Base-by-base conservation (phyloP, 805 yeast species). In the Starmerella vitae region DNA sequence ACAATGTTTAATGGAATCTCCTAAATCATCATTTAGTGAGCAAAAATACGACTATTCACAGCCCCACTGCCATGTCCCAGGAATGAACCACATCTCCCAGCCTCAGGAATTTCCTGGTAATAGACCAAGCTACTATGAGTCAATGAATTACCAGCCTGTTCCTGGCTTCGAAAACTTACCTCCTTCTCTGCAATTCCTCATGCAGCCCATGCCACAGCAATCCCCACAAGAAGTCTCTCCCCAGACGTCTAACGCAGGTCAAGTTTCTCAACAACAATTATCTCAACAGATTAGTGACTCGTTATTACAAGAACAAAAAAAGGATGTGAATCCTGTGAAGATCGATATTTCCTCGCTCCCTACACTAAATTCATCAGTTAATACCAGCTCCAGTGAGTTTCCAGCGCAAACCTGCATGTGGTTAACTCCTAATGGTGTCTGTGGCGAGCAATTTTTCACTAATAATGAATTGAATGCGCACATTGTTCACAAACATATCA, bases 381-480 rank as follows among this genome's bases (percentile, higher is more conserved):
- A 7, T 10, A 14, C 17, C 8, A 17, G 14, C 7, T 6, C 7
- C 7, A 12, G 10, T 7, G 7, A 7, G 14, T 27, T 12, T 13
- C 14, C 14, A 9, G 5, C 8, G 15, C 38, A 44, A 31, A 28
- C 37, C n/a, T 46, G 49, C 33, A 33, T 35, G 45, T 46, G 49
- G 49, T 21, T 32, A 27, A 14, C 20, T n/a, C 12, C 4, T 26
- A 30, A 39, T 21, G 60, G 61, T n/a, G 41, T 60, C 3, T 91
- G 97, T 55, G 62, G 61, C 29, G 44, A 50, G 33, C 44, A 45
- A 2, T 85, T 82, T 51, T 41, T 52, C 3, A 56, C 68, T 5
- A 70, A 79, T 3, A 71, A 72, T 12, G 78, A 69, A 5, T 64
- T 91, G 37, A 83, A 85, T 28, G 63, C 69, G 4, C 98, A 91